Conservation (phyloP, 2,329 filamentous ascomycete genomes). For the Alternaria novae-zelandiae region DNA sequence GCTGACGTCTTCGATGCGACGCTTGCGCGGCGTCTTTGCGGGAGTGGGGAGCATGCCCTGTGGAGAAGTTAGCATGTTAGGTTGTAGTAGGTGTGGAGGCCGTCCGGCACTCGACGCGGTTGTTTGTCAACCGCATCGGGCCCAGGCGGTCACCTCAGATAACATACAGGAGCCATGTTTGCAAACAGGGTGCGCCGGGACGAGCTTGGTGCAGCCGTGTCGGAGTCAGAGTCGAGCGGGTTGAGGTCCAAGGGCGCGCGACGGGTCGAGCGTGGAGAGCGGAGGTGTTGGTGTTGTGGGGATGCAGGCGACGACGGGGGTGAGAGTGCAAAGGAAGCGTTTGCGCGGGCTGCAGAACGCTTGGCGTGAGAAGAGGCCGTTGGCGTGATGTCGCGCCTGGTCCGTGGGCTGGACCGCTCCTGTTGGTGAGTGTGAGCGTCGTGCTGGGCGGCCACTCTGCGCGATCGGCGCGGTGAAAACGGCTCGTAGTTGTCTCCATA, state of each 20-base stretch:
- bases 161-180: constrained; percentile 35
- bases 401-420: constrained; percentile 31
- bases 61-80: constrained; percentile 4
- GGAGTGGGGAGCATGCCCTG: constrained; percentile 75
- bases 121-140: not conserved
- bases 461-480: constrained; percentile 70
- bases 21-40: constrained; percentile 76
- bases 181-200: constrained; percentile 31
- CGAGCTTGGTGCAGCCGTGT: constrained; percentile 35
- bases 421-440: constrained; percentile 36
- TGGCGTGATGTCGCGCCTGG: constrained; percentile 39
- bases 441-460: constrained; percentile 66
- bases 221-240: constrained; percentile 40
- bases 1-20: constrained; percentile 50
- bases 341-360: constrained; percentile 45
- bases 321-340: constrained; percentile 54
- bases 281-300: constrained; percentile 37
- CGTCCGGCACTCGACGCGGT: not conserved
- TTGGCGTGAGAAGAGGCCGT: constrained; percentile 29
- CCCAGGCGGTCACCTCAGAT: constrained; percentile 12
- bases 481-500: constrained; percentile 76
- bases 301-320: constrained; percentile 52
- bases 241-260: constrained; percentile 28
- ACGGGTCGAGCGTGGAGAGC: constrained; percentile 40
- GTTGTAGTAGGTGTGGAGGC: not conserved